Percentiles rank a stretch among this genome's conserved stretches.
These are phyloP conservation scores for Microbotryum intermedium DNA, from an alignment of 1,284 basidiomycete species.

Conservation along the genomic window DNA sequence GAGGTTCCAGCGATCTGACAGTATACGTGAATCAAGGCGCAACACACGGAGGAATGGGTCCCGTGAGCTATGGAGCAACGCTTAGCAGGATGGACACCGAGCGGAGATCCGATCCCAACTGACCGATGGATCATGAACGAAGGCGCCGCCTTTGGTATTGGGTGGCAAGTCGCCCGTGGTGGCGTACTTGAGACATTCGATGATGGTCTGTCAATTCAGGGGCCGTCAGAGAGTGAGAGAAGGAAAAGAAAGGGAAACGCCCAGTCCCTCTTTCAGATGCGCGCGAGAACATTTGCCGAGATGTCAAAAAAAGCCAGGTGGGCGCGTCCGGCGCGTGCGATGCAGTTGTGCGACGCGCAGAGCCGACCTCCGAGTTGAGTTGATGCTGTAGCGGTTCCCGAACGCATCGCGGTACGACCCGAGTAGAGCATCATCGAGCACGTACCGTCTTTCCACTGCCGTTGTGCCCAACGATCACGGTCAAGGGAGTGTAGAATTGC, in stretches of 20 bases:
- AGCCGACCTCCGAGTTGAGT: too few relatives aligned
- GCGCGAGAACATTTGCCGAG: background rate
- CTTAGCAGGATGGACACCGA: background rate
- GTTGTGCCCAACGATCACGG: constrained; percentile 97
- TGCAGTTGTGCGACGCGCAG: too few relatives aligned
- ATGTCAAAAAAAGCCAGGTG: too few relatives aligned
- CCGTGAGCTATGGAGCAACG: too few relatives aligned
- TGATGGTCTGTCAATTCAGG: constrained; percentile 58
- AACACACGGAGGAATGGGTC: too few relatives aligned
- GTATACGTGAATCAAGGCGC: too few relatives aligned
- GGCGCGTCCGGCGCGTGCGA: too few relatives aligned
- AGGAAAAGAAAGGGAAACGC: background rate
- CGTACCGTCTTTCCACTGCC: constrained; percentile 88
- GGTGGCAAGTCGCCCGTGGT: constrained; percentile 97
- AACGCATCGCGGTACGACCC: too few relatives aligned
- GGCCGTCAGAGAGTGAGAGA: background rate
- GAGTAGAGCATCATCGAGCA: background rate
- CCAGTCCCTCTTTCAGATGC: background rate
- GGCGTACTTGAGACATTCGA: constrained; percentile 98
- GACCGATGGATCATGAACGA: constrained; percentile 88
- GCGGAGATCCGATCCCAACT: constrained; percentile 3
- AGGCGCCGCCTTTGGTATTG: constrained; percentile 94
- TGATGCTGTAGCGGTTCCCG: too few relatives aligned
- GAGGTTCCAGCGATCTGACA: constrained; percentile 86
- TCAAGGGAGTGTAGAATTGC: constrained; percentile 95